Evolutionary conservation across 2,329 filamentous ascomycete species (phyloP).

Genomic region (Arthroderma sp.): DNA sequence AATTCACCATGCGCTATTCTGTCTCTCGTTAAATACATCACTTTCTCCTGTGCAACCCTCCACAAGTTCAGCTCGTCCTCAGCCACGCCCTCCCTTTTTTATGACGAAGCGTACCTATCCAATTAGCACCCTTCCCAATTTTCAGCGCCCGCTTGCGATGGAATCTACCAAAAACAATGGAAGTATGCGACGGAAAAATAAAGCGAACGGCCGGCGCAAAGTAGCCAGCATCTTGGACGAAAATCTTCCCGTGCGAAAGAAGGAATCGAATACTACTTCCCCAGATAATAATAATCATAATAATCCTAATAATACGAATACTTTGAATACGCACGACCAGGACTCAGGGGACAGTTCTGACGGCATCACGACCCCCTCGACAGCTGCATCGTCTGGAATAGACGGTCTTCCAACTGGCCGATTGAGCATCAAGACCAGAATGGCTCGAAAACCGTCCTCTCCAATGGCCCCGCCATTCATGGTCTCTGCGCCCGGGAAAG

Average conservation of each 20-base stretch:
- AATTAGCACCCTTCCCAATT: too few species aligned
- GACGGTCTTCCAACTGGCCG: conserved; percentile 12
- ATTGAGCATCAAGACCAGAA: conserved; percentile 6
- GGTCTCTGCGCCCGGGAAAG: conserved; percentile 95
- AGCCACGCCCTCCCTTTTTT: too few species aligned
- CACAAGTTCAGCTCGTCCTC: too few species aligned
- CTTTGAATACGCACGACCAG: conserved; percentile 6
- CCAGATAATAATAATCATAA: conserved; percentile 10
- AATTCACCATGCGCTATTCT: too few species aligned
- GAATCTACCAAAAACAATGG: conserved; percentile 16
- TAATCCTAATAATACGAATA: neutral
- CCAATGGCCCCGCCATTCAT: conserved; percentile 79
- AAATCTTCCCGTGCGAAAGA: conserved; percentile 10
- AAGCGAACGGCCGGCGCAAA: conserved; percentile 15
- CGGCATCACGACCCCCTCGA: conserved; percentile 19
- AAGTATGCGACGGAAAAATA: conserved; percentile 16
- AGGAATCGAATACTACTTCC: neutral
- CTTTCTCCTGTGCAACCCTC: too few species aligned
- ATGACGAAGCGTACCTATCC: too few species aligned
- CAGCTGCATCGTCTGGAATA: conserved; percentile 9
- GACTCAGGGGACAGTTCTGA: conserved; percentile 19
- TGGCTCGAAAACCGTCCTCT: conserved; percentile 33
- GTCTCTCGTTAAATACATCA: too few species aligned
- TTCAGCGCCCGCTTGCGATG: too few species aligned
- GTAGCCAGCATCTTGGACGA: conserved; percentile 18